Evolutionary conservation across 2,329 filamentous ascomycete genomes (phyloP).

Genomic region (Simplicillium aogashimaense): DNA sequence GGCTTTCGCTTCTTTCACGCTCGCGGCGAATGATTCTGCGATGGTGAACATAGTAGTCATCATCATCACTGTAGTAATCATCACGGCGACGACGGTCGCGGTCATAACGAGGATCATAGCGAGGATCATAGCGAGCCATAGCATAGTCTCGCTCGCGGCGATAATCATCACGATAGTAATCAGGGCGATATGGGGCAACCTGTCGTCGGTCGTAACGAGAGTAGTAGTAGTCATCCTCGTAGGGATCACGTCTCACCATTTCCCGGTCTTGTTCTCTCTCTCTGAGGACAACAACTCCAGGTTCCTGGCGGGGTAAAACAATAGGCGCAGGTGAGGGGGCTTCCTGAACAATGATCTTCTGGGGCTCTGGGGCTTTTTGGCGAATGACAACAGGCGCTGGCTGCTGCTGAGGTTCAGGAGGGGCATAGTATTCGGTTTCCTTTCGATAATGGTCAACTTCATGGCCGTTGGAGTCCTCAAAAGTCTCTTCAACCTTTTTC

Average conservation of each 20-base stretch:
- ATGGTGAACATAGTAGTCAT: slow-evolving; percentile 34
- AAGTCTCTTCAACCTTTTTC: slow-evolving; percentile 39
- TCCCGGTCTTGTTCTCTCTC: slow-evolving; percentile 28
- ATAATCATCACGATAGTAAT: slow-evolving; percentile 14
- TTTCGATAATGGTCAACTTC: slow-evolving; percentile 50
- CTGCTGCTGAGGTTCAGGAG: slow-evolving; percentile 29
- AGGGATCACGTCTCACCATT: slow-evolving; percentile 20
- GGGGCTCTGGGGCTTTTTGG: slow-evolving; percentile 41
- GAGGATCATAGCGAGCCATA: slow-evolving; percentile 17
- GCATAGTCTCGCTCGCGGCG: slow-evolving; percentile 24
- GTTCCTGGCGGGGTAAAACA: slow-evolving; percentile 35
- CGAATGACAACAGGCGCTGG: slow-evolving; percentile 46
- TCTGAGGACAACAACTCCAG: slow-evolving; percentile 31
- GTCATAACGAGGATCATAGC: neutral
- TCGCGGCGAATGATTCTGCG: slow-evolving; percentile 37
- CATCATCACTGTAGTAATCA: slow-evolving; percentile 35
- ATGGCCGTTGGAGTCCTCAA: slow-evolving; percentile 32
- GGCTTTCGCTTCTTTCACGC: slow-evolving; percentile 39
- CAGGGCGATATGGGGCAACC: slow-evolving; percentile 26
- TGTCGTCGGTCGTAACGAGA: slow-evolving; percentile 32
- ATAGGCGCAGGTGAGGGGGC: slow-evolving; percentile 41
- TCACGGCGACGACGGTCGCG: slow-evolving; percentile 27
- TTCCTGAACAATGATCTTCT: slow-evolving; percentile 52
- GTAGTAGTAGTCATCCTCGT: slow-evolving; percentile 41
- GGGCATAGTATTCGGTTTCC: slow-evolving; percentile 53